These are phyloP conservation scores for Sarcomyxa edulis DNA, from an alignment of 768 basidiomycete genomes.

Conservation along the genomic window DNA sequence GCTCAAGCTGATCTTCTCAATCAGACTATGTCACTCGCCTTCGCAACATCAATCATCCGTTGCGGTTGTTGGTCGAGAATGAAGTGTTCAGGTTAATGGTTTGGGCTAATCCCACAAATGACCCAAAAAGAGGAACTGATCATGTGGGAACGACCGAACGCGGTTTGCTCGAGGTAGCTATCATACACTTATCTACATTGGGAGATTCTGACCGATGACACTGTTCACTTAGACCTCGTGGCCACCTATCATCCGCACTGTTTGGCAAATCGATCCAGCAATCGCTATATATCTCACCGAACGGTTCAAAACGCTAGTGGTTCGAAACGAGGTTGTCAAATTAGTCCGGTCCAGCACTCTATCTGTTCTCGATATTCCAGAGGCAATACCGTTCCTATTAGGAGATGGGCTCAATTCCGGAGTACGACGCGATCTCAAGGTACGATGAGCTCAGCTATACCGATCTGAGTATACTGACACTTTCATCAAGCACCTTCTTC, in stretches of 20 bases:
- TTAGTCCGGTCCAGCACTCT: constrained; percentile 70
- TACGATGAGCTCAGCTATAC: constrained; percentile 20
- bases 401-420: constrained; percentile 61
- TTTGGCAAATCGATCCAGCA: constrained; percentile 82
- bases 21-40: constrained; percentile 57
- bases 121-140: constrained; percentile 63
- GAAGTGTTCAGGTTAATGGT: constrained; percentile 84
- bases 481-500: constrained; percentile 64
- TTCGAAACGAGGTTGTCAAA: constrained; percentile 69
- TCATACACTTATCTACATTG: constrained; percentile 1
- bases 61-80: constrained; percentile 85
- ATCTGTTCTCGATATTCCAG: constrained; percentile 68
- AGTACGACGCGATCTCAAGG: constrained; percentile 71
- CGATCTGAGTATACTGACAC: background rate
- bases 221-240: constrained; percentile 43
- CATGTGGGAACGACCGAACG: constrained; percentile 47
- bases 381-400: constrained; percentile 76
- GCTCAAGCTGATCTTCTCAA: background rate
- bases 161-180: constrained; percentile 55
- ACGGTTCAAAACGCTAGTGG: constrained; percentile 68
- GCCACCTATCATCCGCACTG: constrained; percentile 60
- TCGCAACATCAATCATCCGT: constrained; percentile 62
- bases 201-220: no score
- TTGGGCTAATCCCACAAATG: constrained; percentile 87
- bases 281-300: constrained; percentile 83